Evolutionary conservation across 1,284 basidiomycete species (phyloP).

Genomic region (Phenoliferia sp.): DNA sequence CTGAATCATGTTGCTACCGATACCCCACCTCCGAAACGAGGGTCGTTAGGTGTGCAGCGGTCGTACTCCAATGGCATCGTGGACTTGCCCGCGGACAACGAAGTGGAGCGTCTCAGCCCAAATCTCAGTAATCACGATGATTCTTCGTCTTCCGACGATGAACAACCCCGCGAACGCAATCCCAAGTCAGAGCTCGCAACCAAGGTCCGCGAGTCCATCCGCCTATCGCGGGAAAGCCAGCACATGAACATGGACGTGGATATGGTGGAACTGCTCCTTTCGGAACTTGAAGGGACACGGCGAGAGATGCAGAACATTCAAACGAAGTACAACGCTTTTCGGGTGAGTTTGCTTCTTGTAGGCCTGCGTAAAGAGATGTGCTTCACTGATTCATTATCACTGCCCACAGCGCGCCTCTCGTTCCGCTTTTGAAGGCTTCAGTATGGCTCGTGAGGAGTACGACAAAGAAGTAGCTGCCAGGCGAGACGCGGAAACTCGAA

Average conservation of each 20-base stretch:
- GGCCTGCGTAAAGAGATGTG: not conserved
- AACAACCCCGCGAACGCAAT: conserved; percentile 25
- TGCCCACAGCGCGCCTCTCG: conserved; percentile 30
- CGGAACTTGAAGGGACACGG: conserved; percentile 62
- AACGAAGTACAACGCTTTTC: conserved; percentile 74
- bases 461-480: conserved; percentile 81
- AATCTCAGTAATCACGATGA: not conserved
- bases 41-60: not conserved
- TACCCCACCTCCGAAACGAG: conserved; percentile 8
- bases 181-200: conserved; percentile 19
- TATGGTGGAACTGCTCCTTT: conserved; percentile 68
- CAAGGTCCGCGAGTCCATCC: conserved; percentile 39
- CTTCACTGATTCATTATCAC: not conserved
- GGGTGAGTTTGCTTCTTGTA: conserved; percentile 52
- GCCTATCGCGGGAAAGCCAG: conserved; percentile 59
- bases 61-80: not conserved
- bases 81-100: not conserved
- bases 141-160: not conserved
- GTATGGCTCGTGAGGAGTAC: conserved; percentile 87
- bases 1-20: conserved; percentile 40
- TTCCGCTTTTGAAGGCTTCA: conserved; percentile 65
- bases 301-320: conserved; percentile 64
- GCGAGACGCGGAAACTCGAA: conserved; percentile 85
- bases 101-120: conserved; percentile 13
- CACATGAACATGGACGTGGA: conserved; percentile 59